These are phyloP conservation scores for Closterium sp. DNA, from an alignment of 139 green algal genomes.

Conservation along the genomic window DNA sequence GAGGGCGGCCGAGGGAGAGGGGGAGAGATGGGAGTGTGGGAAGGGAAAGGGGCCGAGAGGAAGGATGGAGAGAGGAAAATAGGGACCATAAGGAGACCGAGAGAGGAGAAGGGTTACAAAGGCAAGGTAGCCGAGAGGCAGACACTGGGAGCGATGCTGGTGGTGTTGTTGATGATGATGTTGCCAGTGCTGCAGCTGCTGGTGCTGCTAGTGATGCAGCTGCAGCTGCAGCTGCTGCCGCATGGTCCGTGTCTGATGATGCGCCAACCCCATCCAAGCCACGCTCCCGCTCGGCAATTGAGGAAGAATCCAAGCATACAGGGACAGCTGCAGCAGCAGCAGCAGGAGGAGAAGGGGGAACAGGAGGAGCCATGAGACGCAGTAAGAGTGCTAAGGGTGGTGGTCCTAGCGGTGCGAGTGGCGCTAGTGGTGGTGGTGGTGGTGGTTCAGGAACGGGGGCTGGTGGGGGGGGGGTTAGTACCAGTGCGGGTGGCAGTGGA, in stretches of 20 bases:
- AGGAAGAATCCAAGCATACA: not conserved
- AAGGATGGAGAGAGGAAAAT: not conserved
- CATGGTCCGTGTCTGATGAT: not conserved
- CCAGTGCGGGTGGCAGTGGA: not conserved
- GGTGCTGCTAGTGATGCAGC: too few relatives aligned
- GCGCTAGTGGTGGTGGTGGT: not conserved
- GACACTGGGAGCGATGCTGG: not conserved
- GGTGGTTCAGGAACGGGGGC: too few relatives aligned
- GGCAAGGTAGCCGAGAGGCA: not conserved
- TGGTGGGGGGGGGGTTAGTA: not conserved
- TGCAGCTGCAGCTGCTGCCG: not conserved
- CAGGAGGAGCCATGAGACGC: not conserved
- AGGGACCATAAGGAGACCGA: not conserved
- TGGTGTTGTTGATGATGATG: not conserved
- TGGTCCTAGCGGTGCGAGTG: not conserved
- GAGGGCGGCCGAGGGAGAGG: not conserved
- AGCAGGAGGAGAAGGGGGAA: not conserved
- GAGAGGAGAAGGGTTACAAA: not conserved
- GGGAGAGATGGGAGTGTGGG: not conserved
- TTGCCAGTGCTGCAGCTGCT: not conserved
- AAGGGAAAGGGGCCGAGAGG: not conserved
- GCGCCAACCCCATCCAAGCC: not conserved
- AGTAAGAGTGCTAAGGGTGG: not conserved
- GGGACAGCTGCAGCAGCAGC: too few relatives aligned
- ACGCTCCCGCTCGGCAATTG: not conserved